Evolutionary conservation across 1,284 basidiomycete species (phyloP).

Genomic region (Porodaedalea pini): DNA sequence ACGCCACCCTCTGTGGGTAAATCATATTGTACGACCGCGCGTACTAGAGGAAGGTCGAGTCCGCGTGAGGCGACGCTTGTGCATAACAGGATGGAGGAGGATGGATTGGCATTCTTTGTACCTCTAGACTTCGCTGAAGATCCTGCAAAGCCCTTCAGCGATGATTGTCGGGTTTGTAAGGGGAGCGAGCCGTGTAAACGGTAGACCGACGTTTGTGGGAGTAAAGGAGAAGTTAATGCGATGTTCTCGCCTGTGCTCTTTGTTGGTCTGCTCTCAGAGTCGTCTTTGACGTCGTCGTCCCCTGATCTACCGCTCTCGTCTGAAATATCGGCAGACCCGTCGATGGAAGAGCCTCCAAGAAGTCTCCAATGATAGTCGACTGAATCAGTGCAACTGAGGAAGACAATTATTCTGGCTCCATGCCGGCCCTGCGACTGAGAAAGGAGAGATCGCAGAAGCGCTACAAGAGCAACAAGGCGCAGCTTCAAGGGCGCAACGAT

Average conservation of each 20-base stretch:
- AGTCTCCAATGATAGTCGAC: conserved; percentile 97
- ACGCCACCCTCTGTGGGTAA: conserved; percentile 96
- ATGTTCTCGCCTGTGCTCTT: conserved; percentile 39
- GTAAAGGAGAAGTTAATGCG: conserved; percentile 65
- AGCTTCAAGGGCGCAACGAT: conserved; percentile 91
- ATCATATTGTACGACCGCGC: conserved; percentile 94
- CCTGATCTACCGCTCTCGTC: conserved; percentile 32
- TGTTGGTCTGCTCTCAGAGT: conserved; percentile 24
- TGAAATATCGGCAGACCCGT: conserved; percentile 31
- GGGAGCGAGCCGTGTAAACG: conserved; percentile 94
- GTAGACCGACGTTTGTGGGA: conserved; percentile 81
- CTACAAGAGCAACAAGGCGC: conserved; percentile 86
- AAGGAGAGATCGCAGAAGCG: conserved; percentile 77
- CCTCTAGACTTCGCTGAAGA: conserved; percentile 27
- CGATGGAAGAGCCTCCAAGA: conserved; percentile 79
- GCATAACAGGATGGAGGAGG: conserved; percentile 80
- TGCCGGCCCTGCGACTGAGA: conserved; percentile 49
- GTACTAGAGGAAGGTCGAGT: conserved; percentile 94
- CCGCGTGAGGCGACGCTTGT: conserved; percentile 98
- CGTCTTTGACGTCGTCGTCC: conserved; percentile 26
- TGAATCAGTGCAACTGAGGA: conserved; percentile 94
- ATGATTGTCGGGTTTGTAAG: conserved; percentile 76
- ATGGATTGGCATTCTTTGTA: conserved; percentile 30
- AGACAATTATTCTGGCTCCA: conserved; percentile 83
- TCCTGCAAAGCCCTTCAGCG: conserved; percentile 78